These are phyloP conservation scores for Plasmodium malariae DNA, from an alignment of 169 alveolate genomes.

Conservation along the genomic window DNA sequence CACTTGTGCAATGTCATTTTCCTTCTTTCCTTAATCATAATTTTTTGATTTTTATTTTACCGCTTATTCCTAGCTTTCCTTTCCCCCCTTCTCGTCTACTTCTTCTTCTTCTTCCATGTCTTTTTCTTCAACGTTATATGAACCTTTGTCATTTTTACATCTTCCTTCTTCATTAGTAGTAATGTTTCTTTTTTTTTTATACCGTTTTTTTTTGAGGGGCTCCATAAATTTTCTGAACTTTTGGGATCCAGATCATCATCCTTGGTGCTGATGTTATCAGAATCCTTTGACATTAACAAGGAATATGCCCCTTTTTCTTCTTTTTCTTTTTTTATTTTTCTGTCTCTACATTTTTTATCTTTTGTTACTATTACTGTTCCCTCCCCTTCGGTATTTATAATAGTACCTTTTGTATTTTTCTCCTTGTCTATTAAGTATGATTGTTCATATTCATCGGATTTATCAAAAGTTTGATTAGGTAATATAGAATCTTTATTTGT, in stretches of 20 bases:
- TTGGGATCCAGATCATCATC: background rate
- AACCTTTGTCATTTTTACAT: background rate
- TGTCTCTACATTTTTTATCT: slow-evolving; percentile 23
- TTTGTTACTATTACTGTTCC: background rate
- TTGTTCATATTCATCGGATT: background rate
- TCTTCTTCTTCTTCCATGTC: background rate
- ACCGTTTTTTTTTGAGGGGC: slow-evolving; percentile 8
- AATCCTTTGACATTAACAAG: background rate
- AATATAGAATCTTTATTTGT: background rate
- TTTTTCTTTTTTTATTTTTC: slow-evolving; percentile 19
- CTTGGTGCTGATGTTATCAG: background rate
- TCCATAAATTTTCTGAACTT: background rate
- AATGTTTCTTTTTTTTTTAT: slow-evolving; percentile 14
- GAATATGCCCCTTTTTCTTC: background rate
- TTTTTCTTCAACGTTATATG: background rate
- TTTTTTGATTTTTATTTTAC: background rate
- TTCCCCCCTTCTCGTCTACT: background rate
- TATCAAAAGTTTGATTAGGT: background rate
- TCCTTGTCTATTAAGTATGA: slow-evolving; percentile 4
- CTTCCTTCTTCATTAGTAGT: background rate
- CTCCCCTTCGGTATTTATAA: background rate
- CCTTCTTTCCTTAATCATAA: slow-evolving; percentile 5
- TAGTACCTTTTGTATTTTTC: background rate
- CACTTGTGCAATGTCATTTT: slow-evolving; percentile 10
- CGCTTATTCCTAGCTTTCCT: background rate